Base-by-base conservation (phyloP, 192 early-diverging fungal genomes). In the Umbelopsis sp. region DNA sequence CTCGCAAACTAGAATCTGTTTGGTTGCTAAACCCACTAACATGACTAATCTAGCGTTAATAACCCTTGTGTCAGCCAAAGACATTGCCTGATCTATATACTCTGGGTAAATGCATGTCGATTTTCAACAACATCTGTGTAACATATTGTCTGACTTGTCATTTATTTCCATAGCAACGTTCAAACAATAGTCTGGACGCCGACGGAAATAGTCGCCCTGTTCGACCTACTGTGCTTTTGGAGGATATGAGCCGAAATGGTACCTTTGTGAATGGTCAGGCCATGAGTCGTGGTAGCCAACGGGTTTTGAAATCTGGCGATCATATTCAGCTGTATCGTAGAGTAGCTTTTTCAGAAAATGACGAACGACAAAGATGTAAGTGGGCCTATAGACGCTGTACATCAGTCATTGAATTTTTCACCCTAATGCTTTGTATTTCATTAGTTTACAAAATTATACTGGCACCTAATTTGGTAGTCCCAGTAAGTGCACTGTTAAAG, bases 291-390 rank as follows among this genome's bases (percentile, higher is more conserved):
- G 82, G 77, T 49, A 64, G 74, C 35, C 76, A 80, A 10, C 61
- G 82, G 21, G 77, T 84, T 72, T 80, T 92, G 45, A 66, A 71
- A n/a, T 71, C 84, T 61, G 91, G 89, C 16, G 91, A 92, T 68
- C 73, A 78, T 44, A 88, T 92, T 33, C 86, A 87, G 75, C 78
- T 92, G 66, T 61, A 64, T n/a, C 70, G 58, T 44, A 45, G 55
- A 25, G 61, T 15, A 2, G 46, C 27, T 44, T 49, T 44, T 33
- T 44, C 20, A n/a, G 70, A 71, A 47, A 27, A 55, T 30, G 61
- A 71, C 47, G 46, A 55, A 18, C 37, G 44, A 6, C 70, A 64
- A 81, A 81, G 46, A 49, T 82, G 71, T 84, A 81, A 71, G 83
- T 80, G 21, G 13, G 33, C 16, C 3, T 8, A 18, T 33, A 22